Conservation (phyloP, 208 protist species). For the Trypanosomatidae sp. region DNA sequence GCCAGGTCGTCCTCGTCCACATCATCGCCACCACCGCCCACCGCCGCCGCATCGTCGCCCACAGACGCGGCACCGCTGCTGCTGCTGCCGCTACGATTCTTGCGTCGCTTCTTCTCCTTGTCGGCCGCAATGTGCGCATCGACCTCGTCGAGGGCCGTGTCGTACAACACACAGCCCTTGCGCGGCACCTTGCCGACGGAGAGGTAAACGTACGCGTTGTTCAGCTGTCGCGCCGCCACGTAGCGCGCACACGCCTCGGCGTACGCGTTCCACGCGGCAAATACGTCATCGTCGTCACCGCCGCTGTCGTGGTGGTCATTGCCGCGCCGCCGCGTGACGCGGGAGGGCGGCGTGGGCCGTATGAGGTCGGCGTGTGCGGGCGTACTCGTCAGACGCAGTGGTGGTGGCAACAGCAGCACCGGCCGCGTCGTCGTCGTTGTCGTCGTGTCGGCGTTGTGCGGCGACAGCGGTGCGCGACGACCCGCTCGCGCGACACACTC, state of each 20-base stretch:
- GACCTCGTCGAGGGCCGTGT: conserved; percentile 41
- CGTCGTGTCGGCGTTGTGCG: neutral
- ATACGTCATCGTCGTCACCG: neutral
- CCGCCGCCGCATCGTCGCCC: too few species aligned
- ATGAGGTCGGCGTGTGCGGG: neutral
- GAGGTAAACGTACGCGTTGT: conserved; percentile 36
- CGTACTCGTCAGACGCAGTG: neutral
- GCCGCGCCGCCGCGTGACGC: neutral
- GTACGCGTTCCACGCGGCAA: conserved; percentile 59
- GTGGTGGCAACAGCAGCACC: neutral
- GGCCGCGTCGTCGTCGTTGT: neutral
- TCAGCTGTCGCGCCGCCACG: conserved; percentile 24
- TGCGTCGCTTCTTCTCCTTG: too few species aligned
- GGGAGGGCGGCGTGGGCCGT: neutral
- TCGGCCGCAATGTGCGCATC: conserved; percentile 19
- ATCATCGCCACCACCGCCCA: too few species aligned
- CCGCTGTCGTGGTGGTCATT: neutral
- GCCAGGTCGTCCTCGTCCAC: neutral
- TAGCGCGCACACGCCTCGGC: conserved; percentile 40
- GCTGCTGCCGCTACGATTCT: too few species aligned
- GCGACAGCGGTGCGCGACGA: conserved; percentile 11
- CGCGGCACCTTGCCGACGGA: conserved; percentile 43
- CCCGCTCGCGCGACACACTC: conserved; percentile 19
- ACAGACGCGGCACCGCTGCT: too few species aligned
- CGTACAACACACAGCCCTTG: conserved; percentile 38